phyloP scores from a whole-genome alignment of 495 filamentous ascomycete species.

The Apiosordaria backusii region DNA sequence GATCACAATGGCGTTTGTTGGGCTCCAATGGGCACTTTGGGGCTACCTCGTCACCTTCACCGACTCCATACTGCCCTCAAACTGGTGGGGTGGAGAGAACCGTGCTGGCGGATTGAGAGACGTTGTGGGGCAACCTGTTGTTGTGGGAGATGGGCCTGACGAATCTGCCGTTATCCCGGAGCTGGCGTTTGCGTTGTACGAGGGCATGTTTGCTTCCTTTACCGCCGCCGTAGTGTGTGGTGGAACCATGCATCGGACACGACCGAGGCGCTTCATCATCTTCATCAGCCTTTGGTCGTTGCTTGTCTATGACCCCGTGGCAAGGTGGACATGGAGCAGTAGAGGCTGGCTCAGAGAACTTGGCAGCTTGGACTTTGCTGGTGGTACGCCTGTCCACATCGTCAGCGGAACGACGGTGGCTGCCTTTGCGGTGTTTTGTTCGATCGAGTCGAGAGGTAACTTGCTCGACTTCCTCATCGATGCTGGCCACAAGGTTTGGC shows the following conservation, averaged over 20 bases:
- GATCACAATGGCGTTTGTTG: slow-evolving; percentile 17
- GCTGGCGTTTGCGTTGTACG: slow-evolving; percentile 18
- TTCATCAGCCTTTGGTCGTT: slow-evolving; percentile 87
- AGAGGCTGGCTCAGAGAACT: slow-evolving; percentile 69
- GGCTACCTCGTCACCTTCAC: slow-evolving; percentile 20
- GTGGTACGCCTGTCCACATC: slow-evolving; percentile 84
- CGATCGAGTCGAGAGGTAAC: slow-evolving; percentile 14
- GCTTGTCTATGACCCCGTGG: slow-evolving; percentile 77
- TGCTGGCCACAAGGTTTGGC: background rate
- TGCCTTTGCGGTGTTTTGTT: slow-evolving; percentile 68
- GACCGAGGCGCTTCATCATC: slow-evolving; percentile 45
- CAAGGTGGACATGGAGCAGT: slow-evolving; percentile 87
- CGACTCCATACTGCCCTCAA: slow-evolving; percentile 5
- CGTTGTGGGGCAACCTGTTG: slow-evolving; percentile 13
- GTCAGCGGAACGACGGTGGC: slow-evolving; percentile 72
- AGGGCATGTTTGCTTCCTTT: slow-evolving; percentile 24
- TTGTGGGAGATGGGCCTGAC: slow-evolving; percentile 11
- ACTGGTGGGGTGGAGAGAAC: slow-evolving; percentile 21
- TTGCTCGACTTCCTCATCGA: background rate
- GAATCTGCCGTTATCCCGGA: slow-evolving; percentile 16
- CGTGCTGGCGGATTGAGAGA: slow-evolving; percentile 10
- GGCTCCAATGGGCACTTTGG: slow-evolving; percentile 18
- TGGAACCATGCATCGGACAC: slow-evolving; percentile 18
- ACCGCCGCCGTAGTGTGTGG: slow-evolving; percentile 21
- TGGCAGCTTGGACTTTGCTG: slow-evolving; percentile 78